A percentile compares a stretch with the other conserved stretches of the same genome.
phyloP scores from a whole-genome alignment of 192 early-diverging fungal species.

The Dissophora ornata region DNA sequence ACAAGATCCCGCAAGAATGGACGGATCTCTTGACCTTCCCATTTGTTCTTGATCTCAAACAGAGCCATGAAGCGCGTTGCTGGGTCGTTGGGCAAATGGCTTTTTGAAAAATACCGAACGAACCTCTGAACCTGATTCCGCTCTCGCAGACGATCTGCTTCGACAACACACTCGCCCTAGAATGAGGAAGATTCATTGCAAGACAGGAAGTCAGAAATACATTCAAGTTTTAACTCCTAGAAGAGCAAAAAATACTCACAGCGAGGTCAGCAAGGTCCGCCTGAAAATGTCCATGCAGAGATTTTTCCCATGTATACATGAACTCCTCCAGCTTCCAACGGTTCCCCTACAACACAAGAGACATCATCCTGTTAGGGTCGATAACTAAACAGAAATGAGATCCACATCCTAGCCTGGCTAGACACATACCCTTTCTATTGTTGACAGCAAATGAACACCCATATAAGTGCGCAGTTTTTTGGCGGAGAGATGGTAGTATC shows the following conservation, averaged over 20 bases:
- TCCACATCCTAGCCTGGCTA: too few species aligned
- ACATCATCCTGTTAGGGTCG: too few species aligned
- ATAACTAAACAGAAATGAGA: too few species aligned
- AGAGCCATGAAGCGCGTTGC: slow-evolving; percentile 56
- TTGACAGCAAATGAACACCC: slow-evolving; percentile 31
- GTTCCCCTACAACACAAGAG: slow-evolving; percentile 45
- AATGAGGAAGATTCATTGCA: slow-evolving; percentile 1
- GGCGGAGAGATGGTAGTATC: slow-evolving; percentile 12
- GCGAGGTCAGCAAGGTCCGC: slow-evolving; percentile 39
- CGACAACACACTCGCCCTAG: slow-evolving; percentile 45
- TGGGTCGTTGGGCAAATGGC: slow-evolving; percentile 55
- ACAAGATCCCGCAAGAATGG: slow-evolving; percentile 62
- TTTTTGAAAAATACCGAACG: slow-evolving; percentile 55
- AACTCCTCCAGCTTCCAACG: slow-evolving; percentile 57
- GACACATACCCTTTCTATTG: slow-evolving; percentile 29
- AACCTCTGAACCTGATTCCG: slow-evolving; percentile 21
- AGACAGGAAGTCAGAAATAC: too few species aligned
- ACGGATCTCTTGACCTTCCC: slow-evolving; percentile 58
- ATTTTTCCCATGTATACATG: slow-evolving; percentile 52
- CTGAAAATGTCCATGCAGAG: slow-evolving; percentile 45
- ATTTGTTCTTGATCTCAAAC: slow-evolving; percentile 57
- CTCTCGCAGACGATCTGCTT: slow-evolving; percentile 26
- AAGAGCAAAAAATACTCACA: slow-evolving; percentile 22
- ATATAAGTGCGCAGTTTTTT: slow-evolving; percentile 28
- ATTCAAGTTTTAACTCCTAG: too few species aligned